Percentiles rank a stretch among this genome's conserved stretches.
phyloP scores from a whole-genome alignment of 2,329 filamentous ascomycete species.

The Aspergillus sp. region DNA sequence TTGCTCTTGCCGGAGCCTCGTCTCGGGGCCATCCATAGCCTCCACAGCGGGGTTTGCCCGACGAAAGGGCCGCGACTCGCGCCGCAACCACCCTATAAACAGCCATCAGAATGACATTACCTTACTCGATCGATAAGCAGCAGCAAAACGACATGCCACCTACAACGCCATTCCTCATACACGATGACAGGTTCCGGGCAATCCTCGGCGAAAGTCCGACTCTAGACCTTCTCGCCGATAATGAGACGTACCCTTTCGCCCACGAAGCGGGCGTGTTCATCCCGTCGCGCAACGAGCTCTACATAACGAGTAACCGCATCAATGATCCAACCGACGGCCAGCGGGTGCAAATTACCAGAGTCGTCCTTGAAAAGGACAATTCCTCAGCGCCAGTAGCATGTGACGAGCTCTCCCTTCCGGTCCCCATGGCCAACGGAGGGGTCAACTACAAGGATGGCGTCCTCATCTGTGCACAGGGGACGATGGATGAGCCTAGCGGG shows the following conservation, averaged over 20 bases:
- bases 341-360: constrained; percentile 25
- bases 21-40: background rate
- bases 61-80: background rate
- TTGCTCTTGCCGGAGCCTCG: background rate
- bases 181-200: constrained; percentile 17
- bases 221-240: constrained; percentile 40
- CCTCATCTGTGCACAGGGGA: constrained; percentile 46
- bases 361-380: constrained; percentile 3
- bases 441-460: constrained; percentile 47
- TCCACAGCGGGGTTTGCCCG: background rate
- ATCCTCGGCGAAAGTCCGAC: constrained; percentile 38
- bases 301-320: constrained; percentile 40
- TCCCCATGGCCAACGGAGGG: constrained; percentile 52
- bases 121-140: background rate
- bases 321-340: constrained; percentile 13
- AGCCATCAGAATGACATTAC: background rate
- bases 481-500: constrained; percentile 10
- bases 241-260: constrained; percentile 46
- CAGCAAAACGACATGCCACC: background rate
- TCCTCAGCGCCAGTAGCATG: background rate
- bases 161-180: background rate
- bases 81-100: background rate
- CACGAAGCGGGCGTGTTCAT: constrained; percentile 50
- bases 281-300: constrained; percentile 31
- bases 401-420: constrained; percentile 29